Percentiles rank a stretch among this genome's conserved stretches.
phyloP scores from a whole-genome alignment of 106 monocot genomes.

The Triglochin maritima region DNA sequence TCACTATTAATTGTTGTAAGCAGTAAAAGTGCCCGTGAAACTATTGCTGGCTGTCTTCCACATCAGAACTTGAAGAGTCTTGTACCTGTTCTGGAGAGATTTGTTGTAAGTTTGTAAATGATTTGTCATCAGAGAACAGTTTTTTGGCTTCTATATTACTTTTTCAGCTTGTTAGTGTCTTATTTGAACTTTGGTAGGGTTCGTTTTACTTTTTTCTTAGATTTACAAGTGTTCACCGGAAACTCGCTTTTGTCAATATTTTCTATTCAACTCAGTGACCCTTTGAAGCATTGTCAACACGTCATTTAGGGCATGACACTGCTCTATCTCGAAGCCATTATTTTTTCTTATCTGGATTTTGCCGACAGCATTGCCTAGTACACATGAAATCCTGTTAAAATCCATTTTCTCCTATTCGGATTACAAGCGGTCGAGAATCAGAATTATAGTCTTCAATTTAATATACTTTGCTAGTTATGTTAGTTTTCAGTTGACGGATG shows the following conservation, averaged over 20 bases:
- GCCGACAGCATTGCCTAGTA: not conserved
- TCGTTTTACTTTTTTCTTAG: not conserved
- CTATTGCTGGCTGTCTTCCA: conserved; percentile 76
- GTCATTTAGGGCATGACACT: too few relatives aligned
- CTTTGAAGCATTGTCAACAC: not conserved
- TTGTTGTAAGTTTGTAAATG: conserved; percentile 57
- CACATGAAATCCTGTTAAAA: too few relatives aligned
- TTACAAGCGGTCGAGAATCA: too few relatives aligned
- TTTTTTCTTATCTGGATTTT: too few relatives aligned
- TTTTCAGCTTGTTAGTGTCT: too few relatives aligned
- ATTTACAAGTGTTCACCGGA: not conserved
- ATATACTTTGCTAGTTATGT: too few relatives aligned
- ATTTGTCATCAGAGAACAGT: not conserved
- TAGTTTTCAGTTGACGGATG: too few relatives aligned
- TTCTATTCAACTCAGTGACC: not conserved
- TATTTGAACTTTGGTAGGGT: too few relatives aligned
- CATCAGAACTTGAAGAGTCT: conserved; percentile 62
- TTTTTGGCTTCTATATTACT: too few relatives aligned
- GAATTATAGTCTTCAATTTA: too few relatives aligned
- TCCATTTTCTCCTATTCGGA: too few relatives aligned
- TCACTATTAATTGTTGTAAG: conserved; percentile 3
- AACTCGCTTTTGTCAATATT: not conserved
- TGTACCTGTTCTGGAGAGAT: conserved; percentile 93
- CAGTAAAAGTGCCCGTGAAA: conserved; percentile 57
- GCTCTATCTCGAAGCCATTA: too few relatives aligned